Evolutionary conservation across 1,284 basidiomycete species (phyloP).

Genomic region (Puccinia novopanici): DNA sequence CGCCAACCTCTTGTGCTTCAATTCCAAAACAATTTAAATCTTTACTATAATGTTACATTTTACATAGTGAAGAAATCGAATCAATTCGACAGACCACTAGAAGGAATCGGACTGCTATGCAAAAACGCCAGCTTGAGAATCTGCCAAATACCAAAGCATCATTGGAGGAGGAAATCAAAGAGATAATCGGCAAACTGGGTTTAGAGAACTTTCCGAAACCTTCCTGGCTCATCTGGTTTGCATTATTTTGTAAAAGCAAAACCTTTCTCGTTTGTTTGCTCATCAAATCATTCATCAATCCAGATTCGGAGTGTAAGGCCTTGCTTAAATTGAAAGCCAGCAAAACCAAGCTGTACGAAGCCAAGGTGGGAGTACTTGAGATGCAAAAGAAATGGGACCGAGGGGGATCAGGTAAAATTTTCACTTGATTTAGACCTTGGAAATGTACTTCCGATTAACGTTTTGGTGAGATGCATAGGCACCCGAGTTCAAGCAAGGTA

Average conservation of each 20-base stretch:
- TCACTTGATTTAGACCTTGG: not conserved
- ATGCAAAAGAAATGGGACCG: slow-evolving; percentile 23
- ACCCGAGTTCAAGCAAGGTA: slow-evolving; percentile 8
- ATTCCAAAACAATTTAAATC: not conserved
- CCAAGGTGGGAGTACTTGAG: slow-evolving; percentile 6
- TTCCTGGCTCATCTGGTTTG: not conserved
- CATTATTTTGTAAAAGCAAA: not conserved
- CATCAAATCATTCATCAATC: not conserved
- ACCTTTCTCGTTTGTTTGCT: not conserved
- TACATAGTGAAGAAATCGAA: not conserved
- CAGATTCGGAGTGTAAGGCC: slow-evolving; percentile 11
- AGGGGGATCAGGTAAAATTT: not conserved
- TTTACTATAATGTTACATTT: not conserved
- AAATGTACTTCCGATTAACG: not conserved
- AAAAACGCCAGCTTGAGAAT: not conserved
- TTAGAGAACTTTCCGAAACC: not conserved
- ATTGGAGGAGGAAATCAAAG: not conserved
- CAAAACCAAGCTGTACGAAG: slow-evolving; percentile 20
- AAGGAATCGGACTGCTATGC: not conserved
- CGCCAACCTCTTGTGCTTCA: not conserved
- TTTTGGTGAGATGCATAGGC: slow-evolving; percentile 6
- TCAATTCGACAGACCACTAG: not conserved
- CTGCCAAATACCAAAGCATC: not conserved
- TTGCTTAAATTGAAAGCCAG: slow-evolving; percentile 4
- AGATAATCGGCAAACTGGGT: not conserved